These are phyloP conservation scores for Populus hybrid DNA, from an alignment of 441 rosid genomes.

Conservation along the genomic window DNA sequence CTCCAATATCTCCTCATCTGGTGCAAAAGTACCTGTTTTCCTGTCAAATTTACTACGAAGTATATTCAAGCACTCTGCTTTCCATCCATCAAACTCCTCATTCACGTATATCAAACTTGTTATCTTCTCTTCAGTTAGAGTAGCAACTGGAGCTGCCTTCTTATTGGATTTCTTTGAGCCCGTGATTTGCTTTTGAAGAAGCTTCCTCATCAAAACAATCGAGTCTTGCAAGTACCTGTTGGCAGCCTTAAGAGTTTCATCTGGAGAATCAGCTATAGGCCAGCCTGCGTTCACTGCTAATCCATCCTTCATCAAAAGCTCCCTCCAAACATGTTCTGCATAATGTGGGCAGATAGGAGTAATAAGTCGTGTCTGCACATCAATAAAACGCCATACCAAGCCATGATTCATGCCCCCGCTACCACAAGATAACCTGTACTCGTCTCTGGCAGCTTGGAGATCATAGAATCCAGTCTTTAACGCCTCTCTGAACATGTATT, in stretches of 20 bases:
- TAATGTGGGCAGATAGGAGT: slow-evolving; percentile 92
- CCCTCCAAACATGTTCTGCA: slow-evolving; percentile 88
- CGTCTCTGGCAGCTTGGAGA: slow-evolving; percentile 92
- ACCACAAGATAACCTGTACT: slow-evolving; percentile 86
- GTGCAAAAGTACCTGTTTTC: slow-evolving; percentile 37
- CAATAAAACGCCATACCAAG: slow-evolving; percentile 70
- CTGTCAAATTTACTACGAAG: slow-evolving; percentile 58
- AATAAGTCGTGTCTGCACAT: slow-evolving; percentile 83
- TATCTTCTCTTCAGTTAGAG: slow-evolving; percentile 43
- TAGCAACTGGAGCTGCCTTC: slow-evolving; percentile 48
- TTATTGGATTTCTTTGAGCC: slow-evolving; percentile 62
- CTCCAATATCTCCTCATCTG: slow-evolving; percentile 61
- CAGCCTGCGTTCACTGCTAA: slow-evolving; percentile 79
- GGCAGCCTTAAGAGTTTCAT: slow-evolving; percentile 73
- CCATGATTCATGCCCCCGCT: slow-evolving; percentile 66
- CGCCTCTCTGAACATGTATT: slow-evolving; percentile 88
- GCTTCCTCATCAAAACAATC: slow-evolving; percentile 67
- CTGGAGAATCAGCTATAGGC: slow-evolving; percentile 69
- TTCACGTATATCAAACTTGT: slow-evolving; percentile 70
- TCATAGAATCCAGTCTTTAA: slow-evolving; percentile 89
- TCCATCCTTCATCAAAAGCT: slow-evolving; percentile 71
- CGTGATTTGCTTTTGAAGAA: slow-evolving; percentile 62
- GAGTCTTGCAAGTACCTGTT: slow-evolving; percentile 90
- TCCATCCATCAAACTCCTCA: slow-evolving; percentile 84
- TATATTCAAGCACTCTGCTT: slow-evolving; percentile 72